Evolutionary conservation across 441 rosid genomes (phyloP), one percentile per base, ranked within the genome.

Genomic region (Gossypium gossypioides): DNA sequence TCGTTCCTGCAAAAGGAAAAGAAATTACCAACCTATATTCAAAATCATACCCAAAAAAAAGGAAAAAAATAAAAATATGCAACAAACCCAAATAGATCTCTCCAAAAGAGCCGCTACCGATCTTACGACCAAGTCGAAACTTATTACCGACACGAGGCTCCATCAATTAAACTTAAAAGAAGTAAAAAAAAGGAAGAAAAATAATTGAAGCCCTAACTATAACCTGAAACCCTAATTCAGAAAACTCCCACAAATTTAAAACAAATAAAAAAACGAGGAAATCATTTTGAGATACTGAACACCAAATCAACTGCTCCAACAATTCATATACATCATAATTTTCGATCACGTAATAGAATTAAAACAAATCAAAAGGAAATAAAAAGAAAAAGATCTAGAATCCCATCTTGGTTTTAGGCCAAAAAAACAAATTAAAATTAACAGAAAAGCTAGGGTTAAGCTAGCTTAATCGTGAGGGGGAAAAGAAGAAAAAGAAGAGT

Each of bases 61-160:
- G 32, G 3, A 27, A 1, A 5, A 24, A 54, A 73, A 10, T 55
- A 34, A 12, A 52, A 15, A 56, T 69, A 50, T 16, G 18, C 0
- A 57, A 64, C 85, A 54, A 69, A 87, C 89, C 91, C 48, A 85
- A 86, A 80, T 86, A 86, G 85, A 89, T 89, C 88, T 89, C 92
- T 71, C 95, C 95, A 70, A 89, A 89, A 4, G 95, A 89, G 56
- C 95, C 95, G 78, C 92, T 86, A 13, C 95, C 95, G 84, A 89
- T 89, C 87, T 86, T 89, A 46, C 88, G 83, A 56, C 90, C 91
- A 48, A 87, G 87, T 29, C 87, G 87, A 72, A 86, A 89, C 84
- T 86, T 87, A 79, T 89, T 89, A 37, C 86, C 94, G 8, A 89
- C 89, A 27, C 90, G 94, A 34, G 90, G 89, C 79, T 88, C 92